Evolutionary conservation across 179 eudicot genomes (phyloP), one percentile per base, ranked within the genome.

Genomic region (Kewa caespitosa): DNA sequence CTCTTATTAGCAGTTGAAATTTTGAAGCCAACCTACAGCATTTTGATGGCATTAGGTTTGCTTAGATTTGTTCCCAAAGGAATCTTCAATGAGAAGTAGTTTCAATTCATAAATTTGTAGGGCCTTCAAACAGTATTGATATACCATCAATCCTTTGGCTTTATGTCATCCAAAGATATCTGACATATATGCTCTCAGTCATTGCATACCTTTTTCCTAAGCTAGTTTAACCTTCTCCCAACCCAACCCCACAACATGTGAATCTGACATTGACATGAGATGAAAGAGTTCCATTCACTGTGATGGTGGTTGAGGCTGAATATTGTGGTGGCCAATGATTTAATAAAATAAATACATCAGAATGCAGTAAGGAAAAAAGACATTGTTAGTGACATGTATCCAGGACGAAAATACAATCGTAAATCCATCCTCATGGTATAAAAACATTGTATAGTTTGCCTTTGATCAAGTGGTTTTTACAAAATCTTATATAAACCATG

Each of bases 71-170:
- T 63, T 31, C 39, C 1, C 41, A 27, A 48, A 42, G 66, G 81
- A 78, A 78, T 78, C 81, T 78, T 78, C 33, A n/a, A n/a, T n/a
- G n/a, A n/a, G 18, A n/a, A 25, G 64, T 43, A 64, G 60, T 30
- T 33, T 59, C 31, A 20, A 11, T 59, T 57, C 69, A 43, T 74
- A 79, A 79, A 69, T 60, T 46, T 42, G 78, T 67, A 55, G 69
- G 82, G 36, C 62, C 61, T 42, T 25, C 18, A 37, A 59, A 14
- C n/a, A 62, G 36, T 74, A 71, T 79, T 34, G 74, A n/a, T n/a
- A n/a, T n/a, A n/a, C 71, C 74, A 61, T 79, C 78, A 79, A 60
- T 13, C 39, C 37, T 74, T 74, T 74, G 82, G 82, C 74, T 69
- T 74, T 79, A 59, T 42, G 70, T 74, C 70, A 79, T 66, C 77